Conservation (phyloP, 1,284 basidiomycete genomes). For the Paramarasmius palmivorus region DNA sequence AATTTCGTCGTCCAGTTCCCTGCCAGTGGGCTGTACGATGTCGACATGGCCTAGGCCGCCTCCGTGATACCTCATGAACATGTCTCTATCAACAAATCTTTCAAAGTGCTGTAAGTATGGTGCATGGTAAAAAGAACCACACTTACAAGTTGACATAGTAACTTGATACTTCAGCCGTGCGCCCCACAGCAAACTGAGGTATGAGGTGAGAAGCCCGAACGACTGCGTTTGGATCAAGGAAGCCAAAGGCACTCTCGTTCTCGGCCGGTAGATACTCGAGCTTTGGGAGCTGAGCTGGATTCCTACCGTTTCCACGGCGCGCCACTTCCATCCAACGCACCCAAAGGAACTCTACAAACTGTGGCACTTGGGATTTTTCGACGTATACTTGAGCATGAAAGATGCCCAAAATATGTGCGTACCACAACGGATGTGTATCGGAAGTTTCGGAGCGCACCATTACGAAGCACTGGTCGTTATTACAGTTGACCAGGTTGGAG, state of each 20-base stretch:
- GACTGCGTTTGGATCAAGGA: slow-evolving; percentile 27
- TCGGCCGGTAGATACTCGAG: slow-evolving; percentile 24
- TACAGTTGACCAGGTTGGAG: slow-evolving; percentile 26
- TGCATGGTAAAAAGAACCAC: background rate
- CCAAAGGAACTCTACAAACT: slow-evolving; percentile 10
- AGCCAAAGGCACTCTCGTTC: slow-evolving; percentile 26
- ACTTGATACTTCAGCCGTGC: slow-evolving; percentile 15
- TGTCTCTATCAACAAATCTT: slow-evolving; percentile 30
- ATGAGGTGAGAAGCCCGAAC: slow-evolving; percentile 27
- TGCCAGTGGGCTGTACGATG: background rate
- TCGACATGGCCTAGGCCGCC: slow-evolving; percentile 26
- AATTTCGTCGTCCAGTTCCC: background rate
- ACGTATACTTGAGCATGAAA: slow-evolving; percentile 25
- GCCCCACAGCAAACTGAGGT: slow-evolving; percentile 22
- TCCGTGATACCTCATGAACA: slow-evolving; percentile 26
- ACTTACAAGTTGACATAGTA: slow-evolving; percentile 27
- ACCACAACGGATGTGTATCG: slow-evolving; percentile 13
- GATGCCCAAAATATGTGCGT: slow-evolving; percentile 16
- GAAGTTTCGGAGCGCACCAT: slow-evolving; percentile 20
- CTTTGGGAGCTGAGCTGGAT: slow-evolving; percentile 18
- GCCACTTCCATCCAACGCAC: background rate
- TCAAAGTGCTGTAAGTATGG: background rate
- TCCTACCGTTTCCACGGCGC: no score
- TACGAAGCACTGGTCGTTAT: slow-evolving; percentile 12
- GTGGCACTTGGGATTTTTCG: background rate